Base-by-base conservation (phyloP, 441 rosid genomes). In the Biscutella laevigata region DNA sequence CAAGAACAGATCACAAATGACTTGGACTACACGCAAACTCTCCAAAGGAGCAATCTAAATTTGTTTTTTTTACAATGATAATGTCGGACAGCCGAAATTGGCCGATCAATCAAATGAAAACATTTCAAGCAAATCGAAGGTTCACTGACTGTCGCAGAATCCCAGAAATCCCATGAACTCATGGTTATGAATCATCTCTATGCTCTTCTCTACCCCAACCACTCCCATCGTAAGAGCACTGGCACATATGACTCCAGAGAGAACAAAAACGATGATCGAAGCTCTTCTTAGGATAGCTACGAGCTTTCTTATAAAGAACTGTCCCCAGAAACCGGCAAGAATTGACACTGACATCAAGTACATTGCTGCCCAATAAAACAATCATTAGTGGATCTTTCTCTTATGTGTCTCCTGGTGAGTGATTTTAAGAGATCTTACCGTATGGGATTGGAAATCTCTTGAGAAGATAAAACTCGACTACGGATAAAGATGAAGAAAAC, bases 251-350 rank as follows among this genome's bases (percentile, higher is more conserved):
- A 88, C 96, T 27, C 77, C 90, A 5, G 89, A 82, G 7, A 83
- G 94, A 57, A 88, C 80, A 67, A 91, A 85, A 2, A 85, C 76
- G 1, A 85, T 83, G 25, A 83, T 43, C 1, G 91, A 85, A 49
- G 84, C 95, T 70, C 98, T 79, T 71, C 13, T 62, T 0, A 82
- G 65, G 35, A 88, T 57, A 4, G 76, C 27, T 9, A 83, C 59
- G 0, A 83, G 61, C 69, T 80, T 87, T 59, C 96, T 85, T 4
- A 85, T 76, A 2, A 87, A 74, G 67, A 58, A 84, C 36, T 87
- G 98, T 35, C 96, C 98, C 98, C 92, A 90, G 39, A 87, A 84
- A 32, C 98, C 94, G 28, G 95, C 95, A 48, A 80, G 41, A 8
- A 85, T 46, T 6, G 94, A 91, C 39, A 88, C 79, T 4, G 62